phyloP scores from a whole-genome alignment of 1,139 yeast genomes.

The Candida sp. region DNA sequence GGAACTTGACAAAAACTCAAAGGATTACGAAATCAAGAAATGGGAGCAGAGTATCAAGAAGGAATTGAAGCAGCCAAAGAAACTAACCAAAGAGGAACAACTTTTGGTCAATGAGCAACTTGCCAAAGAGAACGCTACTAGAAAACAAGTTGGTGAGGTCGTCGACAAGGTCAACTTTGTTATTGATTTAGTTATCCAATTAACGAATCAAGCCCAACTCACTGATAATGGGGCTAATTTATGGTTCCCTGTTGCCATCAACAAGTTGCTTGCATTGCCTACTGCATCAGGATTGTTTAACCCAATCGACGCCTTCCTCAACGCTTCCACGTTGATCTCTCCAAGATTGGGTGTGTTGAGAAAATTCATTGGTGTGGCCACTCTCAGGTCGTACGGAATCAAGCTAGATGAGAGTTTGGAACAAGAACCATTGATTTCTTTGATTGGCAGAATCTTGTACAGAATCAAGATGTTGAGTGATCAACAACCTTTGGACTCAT shows the following conservation, averaged over 20 bases:
- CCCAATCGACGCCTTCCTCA: conserved; percentile 42
- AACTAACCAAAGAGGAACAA: conserved; percentile 80
- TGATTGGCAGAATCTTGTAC: conserved; percentile 71
- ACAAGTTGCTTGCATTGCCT: conserved; percentile 46
- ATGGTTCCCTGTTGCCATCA: conserved; percentile 77
- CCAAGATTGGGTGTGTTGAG: conserved; percentile 56
- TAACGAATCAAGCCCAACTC: conserved; percentile 50
- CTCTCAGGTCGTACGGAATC: conserved; percentile 56
- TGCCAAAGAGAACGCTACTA: conserved; percentile 58
- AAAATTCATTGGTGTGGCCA: conserved; percentile 67
- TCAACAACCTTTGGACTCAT: conserved; percentile 70
- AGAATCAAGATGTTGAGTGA: conserved; percentile 77
- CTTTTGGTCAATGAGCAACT: conserved; percentile 62
- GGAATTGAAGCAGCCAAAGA: conserved; percentile 58
- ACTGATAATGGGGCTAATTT: conserved; percentile 70
- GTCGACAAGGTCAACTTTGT: conserved; percentile 50
- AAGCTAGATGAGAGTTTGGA: conserved; percentile 43
- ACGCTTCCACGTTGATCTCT: conserved; percentile 45
- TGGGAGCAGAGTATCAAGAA: conserved; percentile 91
- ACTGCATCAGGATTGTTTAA: conserved; percentile 19
- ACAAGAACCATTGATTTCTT: conserved; percentile 56
- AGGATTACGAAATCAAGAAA: conserved; percentile 82
- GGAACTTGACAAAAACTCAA: conserved; percentile 61
- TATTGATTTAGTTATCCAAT: conserved; percentile 54
- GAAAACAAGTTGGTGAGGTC: conserved; percentile 46